These are phyloP conservation scores for Diospyros kaki DNA, from an alignment of 148 eudicot genomes.

Conservation along the genomic window DNA sequence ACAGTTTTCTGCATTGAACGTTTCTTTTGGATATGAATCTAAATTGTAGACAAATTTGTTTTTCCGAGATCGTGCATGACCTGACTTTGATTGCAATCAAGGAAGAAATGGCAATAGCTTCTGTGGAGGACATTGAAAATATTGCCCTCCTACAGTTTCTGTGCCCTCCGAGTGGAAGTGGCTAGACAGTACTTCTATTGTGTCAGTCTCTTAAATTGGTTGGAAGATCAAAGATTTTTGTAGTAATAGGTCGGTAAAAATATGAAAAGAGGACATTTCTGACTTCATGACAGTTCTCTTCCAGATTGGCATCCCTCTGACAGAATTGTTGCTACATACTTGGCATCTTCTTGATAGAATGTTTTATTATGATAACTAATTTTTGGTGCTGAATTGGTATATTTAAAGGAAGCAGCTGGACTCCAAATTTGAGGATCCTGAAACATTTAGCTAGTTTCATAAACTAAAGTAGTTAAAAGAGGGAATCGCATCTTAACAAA, in stretches of 20 bases:
- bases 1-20: not conserved
- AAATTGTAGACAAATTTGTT: too few relatives aligned
- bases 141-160: not conserved
- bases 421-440: not conserved
- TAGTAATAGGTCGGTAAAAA: too few relatives aligned
- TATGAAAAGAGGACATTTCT: not conserved
- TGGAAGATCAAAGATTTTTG: not conserved
- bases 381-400: not conserved
- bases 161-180: not conserved
- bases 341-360: not conserved
- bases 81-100: not conserved
- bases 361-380: not conserved
- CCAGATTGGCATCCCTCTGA: not conserved
- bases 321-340: not conserved
- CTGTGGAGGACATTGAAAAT: not conserved
- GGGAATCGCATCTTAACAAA: too few relatives aligned
- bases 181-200: not conserved
- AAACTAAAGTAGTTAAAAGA: not conserved
- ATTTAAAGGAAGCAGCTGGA: not conserved
- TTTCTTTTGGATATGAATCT: not conserved
- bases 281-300: not conserved
- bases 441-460: not conserved
- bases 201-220: not conserved
- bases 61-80: too few relatives aligned
- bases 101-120: not conserved